Base-by-base conservation (phyloP, 2,329 filamentous ascomycete species). In the Paecilomyces sp. region DNA sequence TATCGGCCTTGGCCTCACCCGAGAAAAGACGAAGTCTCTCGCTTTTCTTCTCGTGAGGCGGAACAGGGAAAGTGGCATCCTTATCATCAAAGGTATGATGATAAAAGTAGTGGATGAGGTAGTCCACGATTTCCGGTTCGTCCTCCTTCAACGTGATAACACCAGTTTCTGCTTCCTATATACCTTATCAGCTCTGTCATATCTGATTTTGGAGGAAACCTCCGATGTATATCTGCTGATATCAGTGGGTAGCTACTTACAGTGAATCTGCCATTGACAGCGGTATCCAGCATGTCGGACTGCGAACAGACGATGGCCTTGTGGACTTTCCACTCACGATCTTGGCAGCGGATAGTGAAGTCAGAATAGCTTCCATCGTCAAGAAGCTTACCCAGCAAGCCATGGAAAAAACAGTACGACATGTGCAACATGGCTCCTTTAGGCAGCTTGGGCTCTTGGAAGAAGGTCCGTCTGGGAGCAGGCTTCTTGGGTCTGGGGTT, bases 251-350 rank as follows among this genome's bases (percentile, higher is more conserved):
- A 47, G n/a, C 9, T 41, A 57, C 58, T 52, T 60, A 63, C 62
- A 15, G 56, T 57, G 54, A 64, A 64, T 18, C 36, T 36, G 11
- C 62, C 61, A n/a, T 58, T 60, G 58, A 61, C 61, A 33, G 62
- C 62, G 51, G 58, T 57, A 33, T 63, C 61, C 22, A 64, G 60
- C 13, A 63, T 60, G 4, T 53, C 54, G 1, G 61, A 63, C 47
- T 64, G 61, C 13, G 61, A 55, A 57, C 62, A 64, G 33, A 64
- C 58, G 15, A 64, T 56, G 4, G 61, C 61, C 11, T 59, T 59
- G 41, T 64, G 62, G 30, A 64, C 61, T 36, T 53, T 36, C 24
- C 63, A 64, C 24, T 64, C 62, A 1, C 57, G 47, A 1, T 52
- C 61, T n/a, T 56, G 54, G 12, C 54, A 56, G n/a, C 36, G 41